Conservation (phyloP, 164 flowering plant genomes). For the Tetracentron sinense region DNA sequence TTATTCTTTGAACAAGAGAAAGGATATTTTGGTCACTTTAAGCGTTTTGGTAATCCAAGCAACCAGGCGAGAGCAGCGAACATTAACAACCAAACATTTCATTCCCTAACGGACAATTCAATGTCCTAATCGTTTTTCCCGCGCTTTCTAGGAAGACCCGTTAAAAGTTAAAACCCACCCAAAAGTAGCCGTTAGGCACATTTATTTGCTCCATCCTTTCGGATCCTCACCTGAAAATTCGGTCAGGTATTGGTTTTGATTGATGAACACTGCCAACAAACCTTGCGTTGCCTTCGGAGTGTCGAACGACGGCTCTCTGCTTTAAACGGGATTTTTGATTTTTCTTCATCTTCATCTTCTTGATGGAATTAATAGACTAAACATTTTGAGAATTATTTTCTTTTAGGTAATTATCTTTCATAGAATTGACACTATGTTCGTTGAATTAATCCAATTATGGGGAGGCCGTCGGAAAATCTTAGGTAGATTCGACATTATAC, state of each 20-base stretch:
- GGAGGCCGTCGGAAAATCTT: background rate
- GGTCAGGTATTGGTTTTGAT: constrained; percentile 3
- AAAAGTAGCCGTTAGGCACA: background rate
- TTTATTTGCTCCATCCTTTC: constrained; percentile 1
- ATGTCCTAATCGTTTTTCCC: constrained; percentile 3
- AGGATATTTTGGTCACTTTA: no score
- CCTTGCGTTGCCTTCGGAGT: background rate
- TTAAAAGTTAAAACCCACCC: background rate
- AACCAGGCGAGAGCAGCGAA: no score
- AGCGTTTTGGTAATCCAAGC: no score
- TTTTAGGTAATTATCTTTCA: background rate
- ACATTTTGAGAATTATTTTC: background rate
- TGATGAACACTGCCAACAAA: background rate
- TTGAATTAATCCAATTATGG: background rate
- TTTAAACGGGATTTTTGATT: constrained; percentile 17
- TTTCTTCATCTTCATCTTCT: constrained; percentile 6
- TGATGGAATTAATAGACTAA: background rate
- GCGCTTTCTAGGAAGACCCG: constrained; percentile 1
- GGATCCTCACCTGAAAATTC: background rate
- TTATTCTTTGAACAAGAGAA: no score
- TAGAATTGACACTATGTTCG: background rate
- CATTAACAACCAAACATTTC: no score
- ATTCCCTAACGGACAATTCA: background rate
- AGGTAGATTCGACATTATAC: background rate
- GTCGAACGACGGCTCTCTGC: constrained; percentile 4